phyloP scores from a whole-genome alignment of 2,329 filamentous ascomycete species.

The Emmonsia crescens region DNA sequence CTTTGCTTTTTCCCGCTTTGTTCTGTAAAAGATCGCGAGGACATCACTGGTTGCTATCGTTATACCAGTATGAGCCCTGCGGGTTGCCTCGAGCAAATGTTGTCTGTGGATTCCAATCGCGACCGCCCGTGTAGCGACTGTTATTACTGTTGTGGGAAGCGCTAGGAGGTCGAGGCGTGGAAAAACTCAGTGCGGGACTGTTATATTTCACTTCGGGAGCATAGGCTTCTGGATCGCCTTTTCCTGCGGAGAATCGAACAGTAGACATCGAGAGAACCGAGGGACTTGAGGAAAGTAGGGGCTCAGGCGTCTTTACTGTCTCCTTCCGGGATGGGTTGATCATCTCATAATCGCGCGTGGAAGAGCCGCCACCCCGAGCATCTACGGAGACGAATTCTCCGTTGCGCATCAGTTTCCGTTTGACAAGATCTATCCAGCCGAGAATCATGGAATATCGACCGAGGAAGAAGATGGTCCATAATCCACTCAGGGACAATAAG shows the following conservation, averaged over 20 bases:
- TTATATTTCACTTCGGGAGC: slow-evolving; percentile 38
- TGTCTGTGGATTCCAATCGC: slow-evolving; percentile 29
- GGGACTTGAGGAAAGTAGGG: slow-evolving; percentile 20
- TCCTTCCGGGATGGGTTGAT: slow-evolving; percentile 32
- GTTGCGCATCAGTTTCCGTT: slow-evolving; percentile 35
- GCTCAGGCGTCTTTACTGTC: slow-evolving; percentile 25
- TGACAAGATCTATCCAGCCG: slow-evolving; percentile 65
- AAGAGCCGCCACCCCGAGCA: slow-evolving; percentile 56
- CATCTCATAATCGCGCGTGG: slow-evolving; percentile 70
- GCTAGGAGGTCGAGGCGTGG: slow-evolving; percentile 35
- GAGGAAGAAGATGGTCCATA: slow-evolving; percentile 75
- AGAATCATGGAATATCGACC: slow-evolving; percentile 73
- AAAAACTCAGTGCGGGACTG: slow-evolving; percentile 40
- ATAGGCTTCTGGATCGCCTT: slow-evolving; percentile 24
- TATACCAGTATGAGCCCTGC: not conserved
- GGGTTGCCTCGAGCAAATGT: slow-evolving; percentile 22
- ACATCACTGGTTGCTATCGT: not conserved
- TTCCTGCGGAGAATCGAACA: slow-evolving; percentile 12
- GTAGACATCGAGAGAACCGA: slow-evolving; percentile 16
- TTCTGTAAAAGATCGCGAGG: not conserved
- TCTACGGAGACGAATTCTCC: slow-evolving; percentile 87
- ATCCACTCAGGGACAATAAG: slow-evolving; percentile 71
- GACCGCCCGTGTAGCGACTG: slow-evolving; percentile 5
- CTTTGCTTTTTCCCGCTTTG: not conserved
- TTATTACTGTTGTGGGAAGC: slow-evolving; percentile 12